Evolutionary conservation across 2,329 filamentous ascomycete genomes (phyloP), one percentile per base, ranked within the genome.

Genomic region (Fusarium pilosicola): DNA sequence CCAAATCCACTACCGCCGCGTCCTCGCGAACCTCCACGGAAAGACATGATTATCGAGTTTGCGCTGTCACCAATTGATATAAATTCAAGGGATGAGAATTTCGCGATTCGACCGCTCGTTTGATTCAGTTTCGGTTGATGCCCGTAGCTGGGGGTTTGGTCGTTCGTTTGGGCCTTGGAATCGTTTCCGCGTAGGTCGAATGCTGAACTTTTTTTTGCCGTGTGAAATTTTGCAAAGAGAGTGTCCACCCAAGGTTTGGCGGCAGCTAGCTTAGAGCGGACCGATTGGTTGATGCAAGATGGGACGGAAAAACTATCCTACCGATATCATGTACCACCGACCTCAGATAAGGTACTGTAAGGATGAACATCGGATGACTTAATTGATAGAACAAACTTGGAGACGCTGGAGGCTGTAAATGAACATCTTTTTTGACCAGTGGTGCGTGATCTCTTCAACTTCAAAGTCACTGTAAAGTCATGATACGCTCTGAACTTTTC

Each of bases 1-100:
- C 81, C 79, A 68, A 80, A 80, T 59, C 80, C 78, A 73, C 78
- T 76, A 67, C 81, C 80, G 62, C 81, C 79, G 72, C 81, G 78
- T 71, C 78, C 79, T 70, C 81, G 79, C 71, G 79, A 79, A 74
- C 79, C 79, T 70, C 81, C 81, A 79, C 81, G 81, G 79, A 83
- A 83, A 75, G 82, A 83, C 82, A 83, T 70, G 52, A 62, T 68
- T 36, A 55, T 83, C 66, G 68, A 76, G 55, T 64, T 63, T 68
- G 61, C 56, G 68, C 42, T 42, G 52, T 65, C 56, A 55, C 62
- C 60, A 73, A 73, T 64, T 72, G 61, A 42, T 48, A 39, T 36
- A 28, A 38, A 38, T 49, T 17, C 51, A 46, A 57, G 38, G 20
- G 26, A 60, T 54, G 11, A 45, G n/a, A 32, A 30, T 38, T 63